Evolutionary conservation across 495 filamentous ascomycete genomes (phyloP).

Genomic region (Xylaria grammica): DNA sequence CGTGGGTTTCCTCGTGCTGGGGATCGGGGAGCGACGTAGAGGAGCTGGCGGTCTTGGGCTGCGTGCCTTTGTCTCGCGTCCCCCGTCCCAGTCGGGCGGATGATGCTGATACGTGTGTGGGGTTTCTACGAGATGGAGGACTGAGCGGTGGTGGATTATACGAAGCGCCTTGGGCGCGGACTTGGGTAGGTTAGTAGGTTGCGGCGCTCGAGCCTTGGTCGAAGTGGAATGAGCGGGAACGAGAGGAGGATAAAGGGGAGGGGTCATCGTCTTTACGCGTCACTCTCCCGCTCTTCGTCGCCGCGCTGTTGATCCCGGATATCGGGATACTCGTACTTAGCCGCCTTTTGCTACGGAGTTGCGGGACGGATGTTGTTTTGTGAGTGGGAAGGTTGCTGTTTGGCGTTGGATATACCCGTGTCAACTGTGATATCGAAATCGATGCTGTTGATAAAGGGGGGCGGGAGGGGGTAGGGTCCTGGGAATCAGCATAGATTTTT

Average conservation of each 20-base stretch:
- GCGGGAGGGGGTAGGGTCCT: constrained; percentile 16
- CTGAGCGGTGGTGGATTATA: constrained; percentile 55
- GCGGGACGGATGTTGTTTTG: constrained; percentile 49
- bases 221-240: constrained; percentile 10
- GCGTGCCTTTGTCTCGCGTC: constrained; percentile 53
- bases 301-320: constrained; percentile 46
- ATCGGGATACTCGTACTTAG: constrained; percentile 46
- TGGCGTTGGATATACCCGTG: constrained; percentile 67
- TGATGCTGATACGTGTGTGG: constrained; percentile 44
- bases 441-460: constrained; percentile 2
- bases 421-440: constrained; percentile 33
- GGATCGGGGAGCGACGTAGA: constrained; percentile 22
- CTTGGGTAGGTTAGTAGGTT: constrained; percentile 57
- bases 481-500: constrained; percentile 45
- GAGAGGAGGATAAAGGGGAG: constrained; percentile 40
- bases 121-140: constrained; percentile 57
- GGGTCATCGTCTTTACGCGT: constrained; percentile 61
- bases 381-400: constrained; percentile 46
- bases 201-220: constrained; percentile 46
- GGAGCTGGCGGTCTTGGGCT: constrained; percentile 52
- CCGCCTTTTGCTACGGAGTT: constrained; percentile 53
- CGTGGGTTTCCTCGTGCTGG: constrained; percentile 38
- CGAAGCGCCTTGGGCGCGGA: constrained; percentile 45
- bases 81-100: constrained; percentile 29
- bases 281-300: constrained; percentile 51